phyloP scores from a whole-genome alignment of 1,284 basidiomycete species.

The Ceratobasidium sp. region DNA sequence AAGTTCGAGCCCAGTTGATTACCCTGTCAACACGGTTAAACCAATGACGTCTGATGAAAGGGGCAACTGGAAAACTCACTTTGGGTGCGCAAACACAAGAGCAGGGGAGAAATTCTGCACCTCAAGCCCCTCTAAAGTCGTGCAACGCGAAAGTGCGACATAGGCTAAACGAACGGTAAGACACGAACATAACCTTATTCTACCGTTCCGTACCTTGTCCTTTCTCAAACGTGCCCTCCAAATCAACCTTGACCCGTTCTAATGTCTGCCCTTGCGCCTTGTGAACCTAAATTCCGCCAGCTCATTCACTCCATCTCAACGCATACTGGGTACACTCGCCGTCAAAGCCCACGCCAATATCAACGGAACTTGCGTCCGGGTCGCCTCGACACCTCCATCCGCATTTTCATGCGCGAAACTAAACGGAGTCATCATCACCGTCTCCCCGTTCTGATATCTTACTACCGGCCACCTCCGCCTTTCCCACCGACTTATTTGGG shows the following conservation, averaged over 20 bases:
- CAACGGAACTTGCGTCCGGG: constrained; percentile 49
- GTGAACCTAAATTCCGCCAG: constrained; percentile 71
- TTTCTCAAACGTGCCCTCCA: constrained; percentile 78
- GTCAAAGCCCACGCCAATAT: constrained; percentile 70
- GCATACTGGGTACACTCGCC: background rate
- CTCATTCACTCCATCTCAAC: too few species aligned
- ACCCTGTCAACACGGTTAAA: background rate
- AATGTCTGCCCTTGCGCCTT: constrained; percentile 88
- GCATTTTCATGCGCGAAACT: constrained; percentile 50
- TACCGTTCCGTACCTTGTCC: constrained; percentile 57
- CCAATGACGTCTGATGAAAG: background rate
- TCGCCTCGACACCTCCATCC: constrained; percentile 49
- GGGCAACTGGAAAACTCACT: background rate
- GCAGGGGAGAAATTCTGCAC: constrained; percentile 52
- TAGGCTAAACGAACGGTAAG: constrained; percentile 49
- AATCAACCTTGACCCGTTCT: constrained; percentile 77
- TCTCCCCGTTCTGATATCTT: constrained; percentile 35
- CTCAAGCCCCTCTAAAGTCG: constrained; percentile 51
- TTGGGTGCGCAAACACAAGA: constrained; percentile 25
- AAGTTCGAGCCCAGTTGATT: constrained; percentile 7
- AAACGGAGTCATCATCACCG: constrained; percentile 41
- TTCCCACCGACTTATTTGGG: background rate
- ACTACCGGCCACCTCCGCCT: constrained; percentile 46
- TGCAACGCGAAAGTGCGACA: constrained; percentile 54
- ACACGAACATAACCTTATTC: background rate